phyloP scores from a whole-genome alignment of 2,329 filamentous ascomycete genomes.

The Ceratocystis diversiconidia region DNA sequence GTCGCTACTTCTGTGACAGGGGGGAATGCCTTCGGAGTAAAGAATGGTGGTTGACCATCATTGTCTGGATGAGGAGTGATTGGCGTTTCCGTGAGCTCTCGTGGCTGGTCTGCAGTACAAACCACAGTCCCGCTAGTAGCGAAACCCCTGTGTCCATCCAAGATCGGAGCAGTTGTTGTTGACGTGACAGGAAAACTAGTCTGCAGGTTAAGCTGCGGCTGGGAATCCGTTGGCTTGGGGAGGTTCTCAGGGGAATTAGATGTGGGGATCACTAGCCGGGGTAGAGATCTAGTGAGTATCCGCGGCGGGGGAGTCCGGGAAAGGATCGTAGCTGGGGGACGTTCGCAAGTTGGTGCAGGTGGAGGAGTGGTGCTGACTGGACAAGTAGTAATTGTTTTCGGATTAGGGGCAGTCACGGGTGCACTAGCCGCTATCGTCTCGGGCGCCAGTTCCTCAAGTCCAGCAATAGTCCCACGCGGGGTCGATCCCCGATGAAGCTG shows the following conservation, averaged over 20 bases:
- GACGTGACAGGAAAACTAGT: not conserved
- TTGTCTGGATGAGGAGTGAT: slow-evolving; percentile 7
- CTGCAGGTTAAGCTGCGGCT: not conserved
- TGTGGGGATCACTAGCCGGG: slow-evolving; percentile 10
- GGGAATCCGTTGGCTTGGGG: not conserved
- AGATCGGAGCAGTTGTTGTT: too few relatives aligned
- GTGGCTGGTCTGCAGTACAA: not conserved
- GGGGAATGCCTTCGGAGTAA: not conserved
- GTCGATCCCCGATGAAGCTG: slow-evolving; percentile 3
- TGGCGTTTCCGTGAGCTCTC: slow-evolving; percentile 10
- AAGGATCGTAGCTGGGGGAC: slow-evolving; percentile 12
- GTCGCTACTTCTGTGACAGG: not conserved
- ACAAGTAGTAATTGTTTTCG: not conserved
- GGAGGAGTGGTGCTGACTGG: slow-evolving; percentile 9
- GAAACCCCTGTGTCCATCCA: not conserved
- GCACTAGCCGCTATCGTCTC: not conserved
- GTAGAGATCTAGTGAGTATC: slow-evolving; percentile 10
- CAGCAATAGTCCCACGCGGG: not conserved
- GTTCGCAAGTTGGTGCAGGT: slow-evolving; percentile 14
- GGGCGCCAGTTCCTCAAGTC: not conserved
- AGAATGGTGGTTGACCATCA: not conserved
- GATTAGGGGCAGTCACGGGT: not conserved
- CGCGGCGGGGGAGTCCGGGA: slow-evolving; percentile 13
- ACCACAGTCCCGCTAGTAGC: not conserved
- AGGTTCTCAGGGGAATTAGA: not conserved